Percentiles rank a stretch among this genome's conserved stretches.
phyloP scores from a whole-genome alignment of 345 rosid species.

The Nasturtium officinale region DNA sequence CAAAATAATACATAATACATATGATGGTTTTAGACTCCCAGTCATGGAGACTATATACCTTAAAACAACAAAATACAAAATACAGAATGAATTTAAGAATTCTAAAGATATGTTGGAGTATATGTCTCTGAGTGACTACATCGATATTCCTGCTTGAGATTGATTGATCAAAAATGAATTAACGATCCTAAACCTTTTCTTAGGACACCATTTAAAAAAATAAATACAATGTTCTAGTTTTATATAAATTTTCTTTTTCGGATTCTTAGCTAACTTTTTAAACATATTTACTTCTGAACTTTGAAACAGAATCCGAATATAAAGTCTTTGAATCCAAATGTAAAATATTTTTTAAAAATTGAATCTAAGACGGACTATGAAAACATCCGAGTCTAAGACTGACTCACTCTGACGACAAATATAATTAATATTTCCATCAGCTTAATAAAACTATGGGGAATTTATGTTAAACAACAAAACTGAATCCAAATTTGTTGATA shows the following conservation, averaged over 20 bases:
- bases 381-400: not conserved
- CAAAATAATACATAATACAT: not conserved
- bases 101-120: not conserved
- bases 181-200: not conserved
- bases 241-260: not conserved
- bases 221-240: not conserved
- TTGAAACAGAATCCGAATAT: not conserved
- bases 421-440: too few relatives aligned
- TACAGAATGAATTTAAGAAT: not conserved
- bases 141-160: not conserved
- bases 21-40: not conserved
- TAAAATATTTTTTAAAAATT: not conserved
- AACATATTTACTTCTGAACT: not conserved
- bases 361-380: not conserved
- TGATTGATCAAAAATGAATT: not conserved
- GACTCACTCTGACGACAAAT: not conserved
- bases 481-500: constrained; percentile 5
- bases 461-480: not conserved
- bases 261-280: not conserved
- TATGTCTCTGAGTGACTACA: not conserved
- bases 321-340: not conserved
- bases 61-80: too few relatives aligned
- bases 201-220: not conserved
- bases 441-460: not conserved
- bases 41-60: not conserved